Evolutionary conservation across 805 yeast species (phyloP), one percentile per base, ranked within the genome.

Genomic region (Yarrowia keelungensis): DNA sequence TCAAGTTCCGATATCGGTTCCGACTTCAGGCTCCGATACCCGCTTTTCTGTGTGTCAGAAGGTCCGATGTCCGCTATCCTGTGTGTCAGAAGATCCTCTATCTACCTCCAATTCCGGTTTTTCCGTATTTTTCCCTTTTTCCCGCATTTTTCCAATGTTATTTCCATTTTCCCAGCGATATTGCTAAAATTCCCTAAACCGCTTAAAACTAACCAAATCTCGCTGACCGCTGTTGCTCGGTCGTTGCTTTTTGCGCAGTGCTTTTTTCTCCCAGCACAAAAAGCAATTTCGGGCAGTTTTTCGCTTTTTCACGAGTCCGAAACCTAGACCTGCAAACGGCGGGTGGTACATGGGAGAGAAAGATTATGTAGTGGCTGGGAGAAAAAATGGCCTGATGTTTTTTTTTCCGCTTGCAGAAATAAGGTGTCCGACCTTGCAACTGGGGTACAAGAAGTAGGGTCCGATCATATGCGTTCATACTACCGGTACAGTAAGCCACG

Each of bases 261-360:
- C 58, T 51, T 36, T 19, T 51, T 49, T 26, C 7, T 5, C 32
- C 32, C 32, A 26, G 32, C 3, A 45, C 1, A 49, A 53, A 53
- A 53, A 53, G 58, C 43, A 53, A 53, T 12, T 9, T 38, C n/a
- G 14, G 19, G 19, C 19, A 19, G 19, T 19, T 19, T 19, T 26
- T 2, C 14, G 9, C 7, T n/a, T 19, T 8, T 32, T 12, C 26
- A 14, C 16, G 36, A 26, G 36, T 22, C n/a, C n/a, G 36, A 51
- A 53, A 53, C 59, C 8, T 53, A 19, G 45, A 19, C 45, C 14
- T 53, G 59, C 59, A 53, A 53, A 53, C 35, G 59, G 45, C 45
- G 45, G 36, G 39, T 35, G 22, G 59, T 53, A 53, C 59, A 53
- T 11, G 43, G 22, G 26, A 50, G 12, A 38, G 39, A 50, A 9